Percentiles rank a stretch among this genome's conserved stretches.
phyloP scores from a whole-genome alignment of 768 basidiomycete genomes.

The Kwoniella dendrophila region DNA sequence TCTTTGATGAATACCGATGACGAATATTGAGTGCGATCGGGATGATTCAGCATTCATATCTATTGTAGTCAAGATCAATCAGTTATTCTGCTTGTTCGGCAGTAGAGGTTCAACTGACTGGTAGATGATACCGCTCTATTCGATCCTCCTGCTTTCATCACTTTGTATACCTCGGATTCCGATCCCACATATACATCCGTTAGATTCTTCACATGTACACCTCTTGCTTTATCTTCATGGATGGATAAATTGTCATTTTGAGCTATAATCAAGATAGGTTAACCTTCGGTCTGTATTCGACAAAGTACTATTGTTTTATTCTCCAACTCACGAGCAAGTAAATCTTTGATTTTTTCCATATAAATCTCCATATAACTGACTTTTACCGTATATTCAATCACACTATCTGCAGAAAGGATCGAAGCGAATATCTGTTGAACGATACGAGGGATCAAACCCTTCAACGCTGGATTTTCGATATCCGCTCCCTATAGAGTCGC shows the following conservation, averaged over 20 bases:
- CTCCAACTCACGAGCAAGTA: slow-evolving; percentile 79
- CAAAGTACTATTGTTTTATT: no score
- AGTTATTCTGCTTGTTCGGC: not conserved
- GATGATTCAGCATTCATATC: slow-evolving; percentile 99
- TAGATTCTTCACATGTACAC: slow-evolving; percentile 96
- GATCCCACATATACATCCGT: slow-evolving; percentile 98
- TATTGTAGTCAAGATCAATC: slow-evolving; percentile 49
- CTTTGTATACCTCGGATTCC: slow-evolving; percentile 93
- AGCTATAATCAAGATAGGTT: slow-evolving; percentile 60
- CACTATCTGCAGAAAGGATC: slow-evolving; percentile 91
- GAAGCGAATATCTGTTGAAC: slow-evolving; percentile 99
- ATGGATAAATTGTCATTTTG: slow-evolving; percentile 98
- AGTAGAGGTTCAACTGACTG: slow-evolving; percentile 64
- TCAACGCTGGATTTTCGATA: slow-evolving; percentile 89
- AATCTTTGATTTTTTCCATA: slow-evolving; percentile 90
- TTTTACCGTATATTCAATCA: slow-evolving; percentile 97
- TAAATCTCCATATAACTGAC: slow-evolving; percentile 99
- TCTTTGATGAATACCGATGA: slow-evolving; percentile 94
- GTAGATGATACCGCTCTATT: slow-evolving; percentile 91
- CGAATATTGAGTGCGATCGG: slow-evolving; percentile 97
- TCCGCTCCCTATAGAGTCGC: slow-evolving; percentile 76
- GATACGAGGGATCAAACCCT: slow-evolving; percentile 96
- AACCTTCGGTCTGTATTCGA: not conserved
- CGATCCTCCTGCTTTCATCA: slow-evolving; percentile 93
- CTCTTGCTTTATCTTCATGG: slow-evolving; percentile 95